phyloP scores from a whole-genome alignment of 2,329 filamentous ascomycete species.

The Rutstroemia sydowiana region DNA sequence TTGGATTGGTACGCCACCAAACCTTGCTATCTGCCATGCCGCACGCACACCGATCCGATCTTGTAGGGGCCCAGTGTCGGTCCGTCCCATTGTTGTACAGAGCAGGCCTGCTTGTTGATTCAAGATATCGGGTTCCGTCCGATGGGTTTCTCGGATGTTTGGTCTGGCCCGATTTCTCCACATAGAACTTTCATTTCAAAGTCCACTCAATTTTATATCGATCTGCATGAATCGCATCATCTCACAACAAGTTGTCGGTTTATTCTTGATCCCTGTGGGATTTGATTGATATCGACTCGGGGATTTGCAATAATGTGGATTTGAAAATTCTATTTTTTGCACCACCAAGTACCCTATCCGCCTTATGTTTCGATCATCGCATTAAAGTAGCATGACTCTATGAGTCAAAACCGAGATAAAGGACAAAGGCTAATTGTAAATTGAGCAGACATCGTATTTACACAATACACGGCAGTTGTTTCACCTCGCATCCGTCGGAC shows the following conservation, averaged over 20 bases:
- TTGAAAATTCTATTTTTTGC: constrained; percentile 17
- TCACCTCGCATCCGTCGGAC: constrained; percentile 15
- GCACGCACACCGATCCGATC: constrained; percentile 7
- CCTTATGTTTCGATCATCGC: constrained; percentile 22
- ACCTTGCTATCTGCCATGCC: constrained; percentile 12
- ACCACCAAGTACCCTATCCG: constrained; percentile 14
- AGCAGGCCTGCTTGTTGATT: constrained; percentile 16
- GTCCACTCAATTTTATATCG: neutral
- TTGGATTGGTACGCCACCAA: constrained; percentile 13
- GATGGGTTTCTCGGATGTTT: constrained; percentile 15
- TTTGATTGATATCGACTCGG: constrained; percentile 16
- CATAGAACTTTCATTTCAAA: neutral
- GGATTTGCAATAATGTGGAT: constrained; percentile 7
- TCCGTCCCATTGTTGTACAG: constrained; percentile 18
- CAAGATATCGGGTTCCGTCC: constrained; percentile 10
- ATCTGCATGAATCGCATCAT: constrained; percentile 16
- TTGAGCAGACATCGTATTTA: constrained; percentile 15
- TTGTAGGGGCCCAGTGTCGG: constrained; percentile 9
- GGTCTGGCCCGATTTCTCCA: constrained; percentile 3
- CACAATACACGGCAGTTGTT: constrained; percentile 18
- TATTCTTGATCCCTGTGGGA: constrained; percentile 15
- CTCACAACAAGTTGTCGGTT: constrained; percentile 18
- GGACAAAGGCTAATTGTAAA: constrained; percentile 15
- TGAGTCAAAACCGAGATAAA: constrained; percentile 11
- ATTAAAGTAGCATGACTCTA: constrained; percentile 13